Evolutionary conservation across 139 green algal genomes (phyloP), one percentile per base, ranked within the genome.

Genomic region (Trebouxia sp.): DNA sequence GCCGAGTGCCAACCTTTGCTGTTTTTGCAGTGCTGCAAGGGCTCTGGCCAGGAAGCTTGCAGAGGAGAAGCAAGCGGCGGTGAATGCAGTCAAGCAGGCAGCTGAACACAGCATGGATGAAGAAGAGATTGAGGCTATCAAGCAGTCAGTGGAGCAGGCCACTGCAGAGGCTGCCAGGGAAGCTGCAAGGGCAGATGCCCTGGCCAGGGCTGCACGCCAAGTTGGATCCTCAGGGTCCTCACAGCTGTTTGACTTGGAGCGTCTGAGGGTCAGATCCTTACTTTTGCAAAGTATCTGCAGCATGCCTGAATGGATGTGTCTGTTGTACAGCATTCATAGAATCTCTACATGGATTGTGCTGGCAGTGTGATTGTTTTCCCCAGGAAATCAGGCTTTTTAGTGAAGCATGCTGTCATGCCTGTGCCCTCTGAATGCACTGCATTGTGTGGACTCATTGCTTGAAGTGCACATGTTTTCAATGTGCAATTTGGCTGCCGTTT

Each of bases 21-120:
- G 22, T 8, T 17, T 89, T 14, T 66, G 43, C 85, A 93, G 84
- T 69, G 92, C 93, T 0, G 93, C 93, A 0, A 82, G 89, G 1
- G 89, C 91, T 65, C 83, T 97, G 82, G 93, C 93, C 1, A 75
- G 93, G 39, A 89, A 93, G 37, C 85, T 97, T 65, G 86, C 92
- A 22, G 92, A 96, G 78, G 93, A 97, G 83, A 94, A 94, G 83
- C 78, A 90, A 76, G 92, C 90, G 15, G 91, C 87, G 0, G 83
- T 90, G n/a, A 88, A 87, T 1, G 91, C 85, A 3, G 78, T 84
- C 10, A 75, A 82, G 48, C 65, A 81, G 24, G 66, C 78, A 1
- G 77, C 75, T 6, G 70, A 87, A 66, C 77, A 55, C 42, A 79
- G 50, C 28, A 80, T 82, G 67, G 80, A 86, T 72, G 75, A 82